phyloP scores from a whole-genome alignment of 768 basidiomycete genomes.

The Coprinopsis cinerea region DNA sequence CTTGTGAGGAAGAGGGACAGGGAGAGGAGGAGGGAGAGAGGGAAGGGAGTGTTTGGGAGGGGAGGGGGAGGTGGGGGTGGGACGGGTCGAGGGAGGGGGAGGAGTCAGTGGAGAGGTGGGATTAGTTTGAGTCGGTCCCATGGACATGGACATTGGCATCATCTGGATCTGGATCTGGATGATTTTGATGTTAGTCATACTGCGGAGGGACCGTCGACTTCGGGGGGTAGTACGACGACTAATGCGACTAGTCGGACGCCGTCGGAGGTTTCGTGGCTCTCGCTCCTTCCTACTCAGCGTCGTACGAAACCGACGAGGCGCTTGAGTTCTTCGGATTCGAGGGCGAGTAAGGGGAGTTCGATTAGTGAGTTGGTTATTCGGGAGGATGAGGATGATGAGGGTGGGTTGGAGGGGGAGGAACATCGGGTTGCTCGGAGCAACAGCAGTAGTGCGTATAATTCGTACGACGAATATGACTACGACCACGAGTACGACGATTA shows the following conservation, averaged over 20 bases:
- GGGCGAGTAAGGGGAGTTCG: slow-evolving; percentile 28
- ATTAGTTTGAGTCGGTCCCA: slow-evolving; percentile 8
- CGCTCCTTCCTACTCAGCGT: neutral
- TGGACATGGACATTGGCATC: slow-evolving; percentile 15
- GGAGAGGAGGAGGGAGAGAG: slow-evolving; percentile 47
- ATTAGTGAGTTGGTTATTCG: slow-evolving; percentile 35
- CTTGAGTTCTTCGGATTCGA: slow-evolving; percentile 42
- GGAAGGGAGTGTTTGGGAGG: slow-evolving; percentile 32
- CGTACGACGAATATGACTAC: no score
- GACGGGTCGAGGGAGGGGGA: no score
- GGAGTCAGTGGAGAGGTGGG: slow-evolving; percentile 15
- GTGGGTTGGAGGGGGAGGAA: no score
- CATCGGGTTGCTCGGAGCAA: no score
- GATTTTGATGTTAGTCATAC: slow-evolving; percentile 15
- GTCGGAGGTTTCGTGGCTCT: neutral
- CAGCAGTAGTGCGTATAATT: no score
- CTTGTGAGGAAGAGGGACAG: slow-evolving; percentile 49
- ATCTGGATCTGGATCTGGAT: neutral
- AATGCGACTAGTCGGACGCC: slow-evolving; percentile 33
- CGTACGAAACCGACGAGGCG: slow-evolving; percentile 19
- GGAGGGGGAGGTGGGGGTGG: no score
- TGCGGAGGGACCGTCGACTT: slow-evolving; percentile 21
- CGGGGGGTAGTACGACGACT: no score
- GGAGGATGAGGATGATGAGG: slow-evolving; percentile 21
- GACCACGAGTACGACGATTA: slow-evolving; percentile 16